Evolutionary conservation across 495 filamentous ascomycete genomes (phyloP).

Genomic region (Clavariopsis aquatica): DNA sequence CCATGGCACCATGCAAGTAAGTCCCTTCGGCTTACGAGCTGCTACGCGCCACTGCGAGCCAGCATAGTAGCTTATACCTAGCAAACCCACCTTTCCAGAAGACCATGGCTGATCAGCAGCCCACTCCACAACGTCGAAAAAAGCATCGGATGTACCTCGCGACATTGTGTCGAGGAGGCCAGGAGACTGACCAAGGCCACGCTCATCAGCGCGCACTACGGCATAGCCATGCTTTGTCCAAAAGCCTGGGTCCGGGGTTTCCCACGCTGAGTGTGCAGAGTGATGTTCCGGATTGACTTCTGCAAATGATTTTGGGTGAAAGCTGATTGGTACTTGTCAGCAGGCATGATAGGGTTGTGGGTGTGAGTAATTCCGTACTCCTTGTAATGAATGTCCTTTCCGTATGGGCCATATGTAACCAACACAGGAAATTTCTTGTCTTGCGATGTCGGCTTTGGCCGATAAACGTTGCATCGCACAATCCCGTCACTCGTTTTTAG

Average conservation of each 20-base stretch:
- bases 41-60: constrained; percentile 66
- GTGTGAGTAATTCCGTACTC: constrained; percentile 37
- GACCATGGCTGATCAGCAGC: constrained; percentile 62
- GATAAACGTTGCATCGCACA: constrained; percentile 42
- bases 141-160: constrained; percentile 57
- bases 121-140: constrained; percentile 67
- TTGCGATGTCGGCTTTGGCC: constrained; percentile 34
- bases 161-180: constrained; percentile 64
- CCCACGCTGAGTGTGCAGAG: constrained; percentile 57
- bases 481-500: constrained; percentile 35
- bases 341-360: not conserved
- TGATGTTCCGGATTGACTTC: constrained; percentile 54
- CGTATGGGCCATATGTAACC: constrained; percentile 64
- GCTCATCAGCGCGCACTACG: constrained; percentile 61
- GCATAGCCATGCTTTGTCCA: constrained; percentile 65
- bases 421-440: constrained; percentile 50
- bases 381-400: constrained; percentile 60
- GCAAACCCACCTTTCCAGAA: constrained; percentile 60
- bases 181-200: constrained; percentile 59
- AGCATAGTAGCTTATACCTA: constrained; percentile 65
- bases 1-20: constrained; percentile 64
- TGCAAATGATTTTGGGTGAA: constrained; percentile 51
- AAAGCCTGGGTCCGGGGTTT: constrained; percentile 63
- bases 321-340: constrained; percentile 34
- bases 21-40: constrained; percentile 59